phyloP scores from a whole-genome alignment of 768 basidiomycete species.

The Amanita fuliginea region DNA sequence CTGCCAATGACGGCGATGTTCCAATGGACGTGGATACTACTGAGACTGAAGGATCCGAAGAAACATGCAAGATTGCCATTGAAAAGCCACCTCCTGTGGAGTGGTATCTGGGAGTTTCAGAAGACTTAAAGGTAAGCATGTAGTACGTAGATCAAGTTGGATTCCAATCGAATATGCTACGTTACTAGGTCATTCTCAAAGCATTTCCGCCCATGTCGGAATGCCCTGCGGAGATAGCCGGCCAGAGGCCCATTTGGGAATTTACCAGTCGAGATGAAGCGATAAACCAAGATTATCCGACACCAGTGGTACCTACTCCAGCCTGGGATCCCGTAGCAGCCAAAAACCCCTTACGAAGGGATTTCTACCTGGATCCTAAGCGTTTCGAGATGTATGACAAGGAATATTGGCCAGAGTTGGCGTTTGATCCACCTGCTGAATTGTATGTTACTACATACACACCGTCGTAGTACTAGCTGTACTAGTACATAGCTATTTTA shows the following conservation, averaged over 20 bases:
- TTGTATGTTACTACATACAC: background rate
- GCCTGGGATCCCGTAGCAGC: background rate
- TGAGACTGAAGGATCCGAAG: background rate
- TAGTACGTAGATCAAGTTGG: background rate
- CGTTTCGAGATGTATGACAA: background rate
- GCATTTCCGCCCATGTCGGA: background rate
- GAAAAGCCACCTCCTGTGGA: background rate
- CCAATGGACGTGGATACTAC: background rate
- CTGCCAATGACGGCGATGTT: background rate
- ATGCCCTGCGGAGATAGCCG: background rate
- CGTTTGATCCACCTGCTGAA: background rate
- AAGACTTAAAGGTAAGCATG: background rate
- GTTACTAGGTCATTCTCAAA: constrained; percentile 3
- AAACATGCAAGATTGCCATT: background rate
- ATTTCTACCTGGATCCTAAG: background rate
- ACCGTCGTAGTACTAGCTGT: no score
- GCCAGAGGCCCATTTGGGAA: constrained; percentile 4
- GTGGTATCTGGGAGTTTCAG: constrained; percentile 4
- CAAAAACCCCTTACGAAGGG: background rate
- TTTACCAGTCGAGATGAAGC: constrained; percentile 1
- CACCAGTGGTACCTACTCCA: background rate
- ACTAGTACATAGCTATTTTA: no score
- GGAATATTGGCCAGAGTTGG: background rate
- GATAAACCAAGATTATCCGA: background rate
- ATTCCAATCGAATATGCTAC: background rate